Base-by-base conservation (phyloP, 805 yeast genomes). In the Kodamaea sagamina region DNA sequence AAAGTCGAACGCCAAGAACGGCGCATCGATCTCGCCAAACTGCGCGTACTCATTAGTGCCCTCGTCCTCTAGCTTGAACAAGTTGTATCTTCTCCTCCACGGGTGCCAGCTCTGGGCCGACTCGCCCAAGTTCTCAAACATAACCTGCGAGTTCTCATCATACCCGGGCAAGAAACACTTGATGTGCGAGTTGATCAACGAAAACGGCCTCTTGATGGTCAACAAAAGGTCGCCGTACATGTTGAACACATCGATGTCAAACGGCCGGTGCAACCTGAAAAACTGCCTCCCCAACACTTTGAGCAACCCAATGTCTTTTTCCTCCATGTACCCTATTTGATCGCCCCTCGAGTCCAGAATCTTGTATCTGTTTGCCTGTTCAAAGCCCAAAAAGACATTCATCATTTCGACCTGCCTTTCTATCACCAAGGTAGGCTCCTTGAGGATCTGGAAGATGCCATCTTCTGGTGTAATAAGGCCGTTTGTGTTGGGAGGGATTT, bases 21-120 rank as follows among this genome's bases (percentile, higher is more conserved):
- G 92, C 0, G 96, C 81, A 65, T 93, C 97, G 34, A 93, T 83
- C 7, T 72, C 75, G 19, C 97, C 97, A 69, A 83, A 93, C 61
- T 93, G 98, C 19, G 77, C 74, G 59, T 78, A 84, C 13, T 67
- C 72, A 18, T 72, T 71, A 4, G 69, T 59, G 15, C 49, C 48
- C 25, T 54, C 53, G 17, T 65, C 71, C 19, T 71, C 72, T 39
- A 72, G 61, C 50, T 77, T 70, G 59, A 87, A 93, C 53, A 93
- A 68, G 56, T 90, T 88, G 63, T 93, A 93, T 38, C 84, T 68
- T 45, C 99, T 73, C 59, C 98, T 77, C 96, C 97, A 90, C 32
- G 84, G 70, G 67, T 93, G 98, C 97, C 97, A 93, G 50, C 85
- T 82, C 63, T 93, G 99, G 4, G 86, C 80, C 19, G 88, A 78